Base-by-base conservation (phyloP, 2,329 filamentous ascomycete species). In the Dothideomycetidae sp. region DNA sequence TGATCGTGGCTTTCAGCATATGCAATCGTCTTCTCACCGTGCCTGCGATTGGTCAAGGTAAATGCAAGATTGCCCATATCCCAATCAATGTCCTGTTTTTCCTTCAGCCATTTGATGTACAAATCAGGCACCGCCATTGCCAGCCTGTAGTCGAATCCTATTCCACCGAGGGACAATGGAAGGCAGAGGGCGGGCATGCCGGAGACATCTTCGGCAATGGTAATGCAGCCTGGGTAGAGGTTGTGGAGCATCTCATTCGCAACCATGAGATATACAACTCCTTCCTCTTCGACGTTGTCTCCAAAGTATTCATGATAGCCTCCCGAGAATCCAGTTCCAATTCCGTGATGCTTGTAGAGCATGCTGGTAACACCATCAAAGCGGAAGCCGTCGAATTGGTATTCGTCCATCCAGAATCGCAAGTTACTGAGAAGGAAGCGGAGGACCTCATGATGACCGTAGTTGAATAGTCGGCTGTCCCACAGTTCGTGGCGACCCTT, bases 261-360 rank as follows among this genome's bases (percentile, higher is more conserved):
- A 35, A 98, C 61, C 78, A 93, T 93, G 44, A 98, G 72, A 58
- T 98, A 98, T 11, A 84, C 83, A 14, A 96, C 75, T 18, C 84
- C 88, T 51, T 96, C 90, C 48, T 93, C 83, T 46, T 98, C 90
- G 17, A 94, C 88, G 15, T 71, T 71, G 3, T 76, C 64, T 5
- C 90, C 90, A 54, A 94, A 98, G 58, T 98, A 98, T 59, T 98
- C 90, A 53, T 98, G 90, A 54, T 98, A 98, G 11, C 88, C 88
- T 40, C 90, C 90, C 12, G 86, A 94, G 58, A 98, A 98, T 12
- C 90, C 90, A 39, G 86, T 92, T 67, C 90, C 90, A 59, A 98
- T 93, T 32, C 90, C 90, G 55, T 98, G 90, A 55, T 98, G 90
- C 11, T 67, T 64, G 59, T 98, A 98, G 40, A 98, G 77, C 85